Percentiles rank a stretch among this genome's conserved stretches.
Conservation (phyloP, 2,329 filamentous ascomycete species). For the Trichoderma brevicompactum region DNA sequence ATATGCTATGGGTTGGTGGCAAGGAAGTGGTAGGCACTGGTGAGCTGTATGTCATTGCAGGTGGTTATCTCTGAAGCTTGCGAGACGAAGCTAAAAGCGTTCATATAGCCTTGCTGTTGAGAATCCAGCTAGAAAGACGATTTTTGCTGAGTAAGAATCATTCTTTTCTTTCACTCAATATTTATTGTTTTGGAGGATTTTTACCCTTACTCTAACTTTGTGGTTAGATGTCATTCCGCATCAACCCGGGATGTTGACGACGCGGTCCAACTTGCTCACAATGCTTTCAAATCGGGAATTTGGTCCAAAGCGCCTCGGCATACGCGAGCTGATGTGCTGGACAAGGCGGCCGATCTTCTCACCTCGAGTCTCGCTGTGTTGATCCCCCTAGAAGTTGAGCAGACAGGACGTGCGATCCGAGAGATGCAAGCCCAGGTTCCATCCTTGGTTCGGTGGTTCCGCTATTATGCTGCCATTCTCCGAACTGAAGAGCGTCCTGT, state of each 20-base stretch:
- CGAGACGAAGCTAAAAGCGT: background rate
- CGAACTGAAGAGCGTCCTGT: conserved; percentile 70
- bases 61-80: background rate
- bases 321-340: conserved; percentile 64
- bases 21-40: conserved; percentile 43
- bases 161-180: background rate
- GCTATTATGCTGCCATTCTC: conserved; percentile 69
- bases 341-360: conserved; percentile 61
- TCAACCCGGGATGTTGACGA: conserved; percentile 38
- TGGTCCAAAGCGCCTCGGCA: conserved; percentile 67
- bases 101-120: conserved; percentile 55
- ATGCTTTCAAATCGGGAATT: conserved; percentile 66
- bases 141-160: conserved; percentile 25
- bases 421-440: conserved; percentile 74
- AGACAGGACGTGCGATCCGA: conserved; percentile 69
- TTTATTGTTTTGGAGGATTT: background rate
- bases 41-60: conserved; percentile 50
- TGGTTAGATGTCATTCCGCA: conserved; percentile 38
- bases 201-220: background rate
- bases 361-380: conserved; percentile 57
- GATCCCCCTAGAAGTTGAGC: conserved; percentile 66
- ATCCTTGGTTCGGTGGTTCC: conserved; percentile 70
- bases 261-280: conserved; percentile 54
- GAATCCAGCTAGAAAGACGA: conserved; percentile 51
- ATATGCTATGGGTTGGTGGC: conserved; percentile 37